Evolutionary conservation across 495 filamentous ascomycete species (phyloP), one percentile per base, ranked within the genome.

Genomic region (Aspergillus diversus): DNA sequence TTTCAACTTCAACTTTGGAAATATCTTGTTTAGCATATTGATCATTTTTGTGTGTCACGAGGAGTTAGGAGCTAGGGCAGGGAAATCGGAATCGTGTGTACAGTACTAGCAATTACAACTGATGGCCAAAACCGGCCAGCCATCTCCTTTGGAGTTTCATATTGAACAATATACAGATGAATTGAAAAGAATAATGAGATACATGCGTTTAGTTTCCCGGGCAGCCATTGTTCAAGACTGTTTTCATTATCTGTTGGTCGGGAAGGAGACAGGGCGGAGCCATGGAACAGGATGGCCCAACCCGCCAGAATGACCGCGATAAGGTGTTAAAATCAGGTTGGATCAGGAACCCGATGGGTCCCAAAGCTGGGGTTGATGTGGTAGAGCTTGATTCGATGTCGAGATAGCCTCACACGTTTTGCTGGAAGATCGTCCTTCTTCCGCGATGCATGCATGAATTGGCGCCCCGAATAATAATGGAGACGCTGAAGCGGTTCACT

Each of bases 281-380:
- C 63, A 33, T 60, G 57, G 57, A 54, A 59, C 55, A 32, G 35
- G 37, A n/a, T 6, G 9, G 15, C 49, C 49, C 35, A 53, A 51
- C 13, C 55, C 47, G 27, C 47, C n/a, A 17, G n/a, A 50, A 7
- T 50, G 3, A 33, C 13, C 12, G 21, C 5, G 16, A 21, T 21
- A 31, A 17, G 42, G 52, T 51, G 50, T 48, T 12, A 37, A 61
- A 15, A 5, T 42, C 27, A 51, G 50, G 27, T 42, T 59, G 57
- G 57, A 7, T 54, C 61, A 63, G 61, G 61, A 59, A 63, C 61
- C 55, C 55, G 55, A 57, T 16, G 46, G 57, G 53, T 11, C 43
- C 60, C 46, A 57, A 56, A 51, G 12, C 37, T 33, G 37, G 48
- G 42, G 33, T 39, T 27, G 61, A 54, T 43, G 32, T 43, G 47